Evolutionary conservation across 1,284 basidiomycete species (phyloP).

Genomic region (Moesziomyces sp.): DNA sequence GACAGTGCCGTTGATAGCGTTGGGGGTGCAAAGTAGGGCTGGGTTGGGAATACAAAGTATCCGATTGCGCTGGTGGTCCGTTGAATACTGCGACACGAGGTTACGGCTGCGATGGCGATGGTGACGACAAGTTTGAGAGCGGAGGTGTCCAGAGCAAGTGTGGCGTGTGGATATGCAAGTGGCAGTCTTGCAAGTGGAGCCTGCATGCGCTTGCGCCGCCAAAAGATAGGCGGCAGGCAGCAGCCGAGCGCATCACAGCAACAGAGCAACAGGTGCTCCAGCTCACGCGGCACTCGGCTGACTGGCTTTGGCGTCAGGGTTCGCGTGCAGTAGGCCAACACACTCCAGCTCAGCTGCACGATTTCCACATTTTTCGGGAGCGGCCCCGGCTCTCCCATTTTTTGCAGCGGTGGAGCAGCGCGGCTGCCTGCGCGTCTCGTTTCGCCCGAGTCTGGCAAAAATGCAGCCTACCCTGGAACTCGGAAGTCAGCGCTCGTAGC

Average conservation of each 20-base stretch:
- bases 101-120: too few relatives aligned
- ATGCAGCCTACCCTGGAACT: constrained; percentile 13
- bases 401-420: not conserved
- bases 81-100: too few relatives aligned
- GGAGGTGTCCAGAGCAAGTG: not conserved
- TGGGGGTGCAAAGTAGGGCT: too few relatives aligned
- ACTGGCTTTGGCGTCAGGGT: constrained; percentile 7
- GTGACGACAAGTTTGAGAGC: not conserved
- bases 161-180: not conserved
- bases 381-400: not conserved
- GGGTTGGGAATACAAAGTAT: too few relatives aligned
- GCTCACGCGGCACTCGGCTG: constrained; percentile 19
- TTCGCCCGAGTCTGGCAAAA: constrained; percentile 17
- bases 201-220: not conserved
- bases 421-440: constrained; percentile 1
- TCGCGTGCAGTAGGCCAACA: constrained; percentile 1
- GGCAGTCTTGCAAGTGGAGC: not conserved
- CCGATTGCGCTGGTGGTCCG: too few relatives aligned
- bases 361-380: not conserved
- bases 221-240: not conserved
- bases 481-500: constrained; percentile 18
- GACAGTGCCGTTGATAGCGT: too few relatives aligned
- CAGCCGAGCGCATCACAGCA: not conserved
- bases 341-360: not conserved
- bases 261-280: not conserved